Evolutionary conservation across 805 yeast species (phyloP).

Genomic region (Kodamaea jinghongensis): DNA sequence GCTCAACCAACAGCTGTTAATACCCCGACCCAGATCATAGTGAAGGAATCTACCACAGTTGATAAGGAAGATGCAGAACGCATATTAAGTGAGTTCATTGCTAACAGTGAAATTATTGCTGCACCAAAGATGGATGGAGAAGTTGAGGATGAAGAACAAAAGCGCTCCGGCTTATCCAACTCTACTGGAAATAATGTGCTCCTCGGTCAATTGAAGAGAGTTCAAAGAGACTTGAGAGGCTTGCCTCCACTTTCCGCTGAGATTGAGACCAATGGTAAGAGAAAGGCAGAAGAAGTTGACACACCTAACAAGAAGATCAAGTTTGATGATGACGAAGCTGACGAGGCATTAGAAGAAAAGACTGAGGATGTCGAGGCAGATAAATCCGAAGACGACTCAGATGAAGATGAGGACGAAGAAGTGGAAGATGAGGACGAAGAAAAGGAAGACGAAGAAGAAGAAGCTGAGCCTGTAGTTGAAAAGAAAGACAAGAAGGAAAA

Average conservation of each 20-base stretch:
- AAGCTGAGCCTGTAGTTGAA: too few relatives aligned
- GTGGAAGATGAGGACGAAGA: conserved; percentile 12
- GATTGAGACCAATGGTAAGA: conserved; percentile 10
- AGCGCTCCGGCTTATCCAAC: conserved; percentile 31
- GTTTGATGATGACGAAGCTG: conserved; percentile 20
- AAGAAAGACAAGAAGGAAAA: conserved; percentile 16
- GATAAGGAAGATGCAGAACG: conserved; percentile 45
- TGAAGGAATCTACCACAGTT: conserved; percentile 27
- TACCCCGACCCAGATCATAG: conserved; percentile 44
- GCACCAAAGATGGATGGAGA: conserved; percentile 25
- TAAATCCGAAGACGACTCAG: conserved; percentile 9
- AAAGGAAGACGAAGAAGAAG: conserved; percentile 12
- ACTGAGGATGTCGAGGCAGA: conserved; percentile 17
- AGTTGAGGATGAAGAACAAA: conserved; percentile 22
- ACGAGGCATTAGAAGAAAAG: conserved; percentile 16
- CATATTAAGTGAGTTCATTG: conserved; percentile 42
- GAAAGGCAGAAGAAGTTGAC: conserved; percentile 12
- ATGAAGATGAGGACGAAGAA: conserved; percentile 11
- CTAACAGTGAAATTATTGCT: conserved; percentile 34
- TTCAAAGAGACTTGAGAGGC: conserved; percentile 78
- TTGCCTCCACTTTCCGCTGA: conserved; percentile 58
- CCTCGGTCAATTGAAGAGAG: conserved; percentile 62
- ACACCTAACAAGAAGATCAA: conserved; percentile 24
- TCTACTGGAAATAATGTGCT: conserved; percentile 38
- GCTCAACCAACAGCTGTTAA: conserved; percentile 44